A percentile compares a stretch with the other conserved stretches of the same genome.
Evolutionary conservation across 2,329 filamentous ascomycete genomes (phyloP).

Genomic region (Fusarium austroafricanum): DNA sequence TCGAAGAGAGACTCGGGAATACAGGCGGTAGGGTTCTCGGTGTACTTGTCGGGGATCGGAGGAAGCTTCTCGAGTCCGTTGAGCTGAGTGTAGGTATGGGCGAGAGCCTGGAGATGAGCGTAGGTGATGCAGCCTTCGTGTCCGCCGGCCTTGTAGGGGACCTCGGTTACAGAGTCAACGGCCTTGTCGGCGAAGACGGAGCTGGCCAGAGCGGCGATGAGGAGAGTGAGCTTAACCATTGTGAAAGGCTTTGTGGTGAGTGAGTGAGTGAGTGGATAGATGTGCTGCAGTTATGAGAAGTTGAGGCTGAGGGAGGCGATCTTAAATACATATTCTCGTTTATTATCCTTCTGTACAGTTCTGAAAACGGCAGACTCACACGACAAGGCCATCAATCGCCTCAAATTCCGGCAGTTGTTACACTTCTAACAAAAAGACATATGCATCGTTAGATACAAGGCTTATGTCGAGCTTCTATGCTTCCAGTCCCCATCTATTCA

Average conservation of each 20-base stretch:
- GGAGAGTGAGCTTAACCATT: conserved; percentile 13
- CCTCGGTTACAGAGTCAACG: not conserved
- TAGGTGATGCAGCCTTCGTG: conserved; percentile 15
- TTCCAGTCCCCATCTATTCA: too few relatives aligned
- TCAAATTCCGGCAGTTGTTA: too few relatives aligned
- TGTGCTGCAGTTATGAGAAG: too few relatives aligned
- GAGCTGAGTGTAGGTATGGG: conserved; percentile 22
- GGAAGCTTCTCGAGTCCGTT: conserved; percentile 5
- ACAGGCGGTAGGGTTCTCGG: conserved; percentile 26
- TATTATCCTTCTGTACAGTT: too few relatives aligned
- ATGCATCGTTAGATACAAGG: too few relatives aligned
- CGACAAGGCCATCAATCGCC: too few relatives aligned
- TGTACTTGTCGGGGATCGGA: conserved; percentile 4
- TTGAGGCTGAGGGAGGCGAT: too few relatives aligned
- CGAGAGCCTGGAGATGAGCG: conserved; percentile 25
- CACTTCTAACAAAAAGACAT: too few relatives aligned
- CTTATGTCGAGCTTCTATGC: too few relatives aligned
- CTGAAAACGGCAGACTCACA: too few relatives aligned
- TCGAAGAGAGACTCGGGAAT: conserved; percentile 30
- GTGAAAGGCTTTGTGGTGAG: not conserved
- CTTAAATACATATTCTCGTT: too few relatives aligned
- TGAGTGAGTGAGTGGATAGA: not conserved
- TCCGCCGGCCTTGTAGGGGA: conserved; percentile 7
- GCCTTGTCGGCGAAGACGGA: not conserved
- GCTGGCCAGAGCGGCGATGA: conserved; percentile 6